Evolutionary conservation across 2,329 filamentous ascomycete species (phyloP).

Genomic region (Septoria petroselini): DNA sequence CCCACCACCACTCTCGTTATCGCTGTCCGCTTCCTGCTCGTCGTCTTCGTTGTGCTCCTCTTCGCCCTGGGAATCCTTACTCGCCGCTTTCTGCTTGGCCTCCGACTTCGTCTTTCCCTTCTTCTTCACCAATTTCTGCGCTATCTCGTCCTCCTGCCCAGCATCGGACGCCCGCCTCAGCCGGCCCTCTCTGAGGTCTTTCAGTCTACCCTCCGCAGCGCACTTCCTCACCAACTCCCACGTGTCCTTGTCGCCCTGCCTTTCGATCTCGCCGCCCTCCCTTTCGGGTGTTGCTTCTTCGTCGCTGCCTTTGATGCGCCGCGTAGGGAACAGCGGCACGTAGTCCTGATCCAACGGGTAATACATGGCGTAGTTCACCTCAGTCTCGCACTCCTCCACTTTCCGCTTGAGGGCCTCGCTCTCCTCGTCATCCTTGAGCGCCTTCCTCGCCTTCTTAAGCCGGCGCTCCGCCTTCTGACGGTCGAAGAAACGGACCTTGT

Average conservation of each 20-base stretch:
- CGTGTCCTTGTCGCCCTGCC: slow-evolving; percentile 54
- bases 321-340: slow-evolving; percentile 52
- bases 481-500: slow-evolving; percentile 85
- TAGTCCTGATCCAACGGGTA: slow-evolving; percentile 70
- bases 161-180: slow-evolving; percentile 18
- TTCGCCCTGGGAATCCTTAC: not conserved
- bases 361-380: slow-evolving; percentile 71
- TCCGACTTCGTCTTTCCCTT: not conserved
- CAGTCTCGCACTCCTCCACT: slow-evolving; percentile 57
- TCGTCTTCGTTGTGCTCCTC: slow-evolving; percentile 10
- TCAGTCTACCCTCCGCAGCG: slow-evolving; percentile 57
- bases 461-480: slow-evolving; percentile 68
- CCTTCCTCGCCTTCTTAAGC: slow-evolving; percentile 62
- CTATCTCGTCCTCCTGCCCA: not conserved
- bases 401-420: slow-evolving; percentile 26
- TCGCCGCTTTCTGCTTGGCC: not conserved
- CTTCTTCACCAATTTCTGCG: not conserved
- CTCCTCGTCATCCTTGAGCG: slow-evolving; percentile 49
- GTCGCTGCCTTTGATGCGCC: slow-evolving; percentile 35
- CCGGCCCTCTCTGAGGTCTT: slow-evolving; percentile 55
- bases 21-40: slow-evolving; percentile 29
- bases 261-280: slow-evolving; percentile 39
- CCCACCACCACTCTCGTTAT: slow-evolving; percentile 38
- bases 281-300: slow-evolving; percentile 41
- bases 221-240: slow-evolving; percentile 66